These are phyloP conservation scores for Auriscalpium vulgare DNA, from an alignment of 768 basidiomycete species.

Conservation along the genomic window DNA sequence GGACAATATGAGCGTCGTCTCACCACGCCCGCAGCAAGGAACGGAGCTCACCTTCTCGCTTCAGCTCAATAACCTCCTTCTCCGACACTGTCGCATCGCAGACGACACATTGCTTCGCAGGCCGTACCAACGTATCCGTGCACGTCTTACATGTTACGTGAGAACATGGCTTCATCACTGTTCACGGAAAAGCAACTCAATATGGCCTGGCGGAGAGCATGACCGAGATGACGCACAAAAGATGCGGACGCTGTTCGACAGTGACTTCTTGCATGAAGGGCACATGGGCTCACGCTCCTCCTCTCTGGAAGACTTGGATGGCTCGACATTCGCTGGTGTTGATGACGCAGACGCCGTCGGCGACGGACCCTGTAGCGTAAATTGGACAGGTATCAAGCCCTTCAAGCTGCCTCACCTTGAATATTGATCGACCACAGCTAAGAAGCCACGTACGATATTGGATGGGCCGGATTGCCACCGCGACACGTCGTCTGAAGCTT, in stretches of 20 bases:
- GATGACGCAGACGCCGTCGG: constrained; percentile 24
- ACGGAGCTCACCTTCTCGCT: constrained; percentile 67
- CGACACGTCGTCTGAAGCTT: constrained; percentile 87
- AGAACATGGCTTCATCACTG: constrained; percentile 80
- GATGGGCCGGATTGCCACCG: constrained; percentile 71
- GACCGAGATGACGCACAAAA: constrained; percentile 42
- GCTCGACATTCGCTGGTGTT: constrained; percentile 26
- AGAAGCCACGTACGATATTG: constrained; percentile 53
- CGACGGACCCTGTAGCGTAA: constrained; percentile 45
- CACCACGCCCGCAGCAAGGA: not conserved
- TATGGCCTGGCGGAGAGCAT: too few relatives aligned
- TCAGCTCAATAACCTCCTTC: constrained; percentile 74
- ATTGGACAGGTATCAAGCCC: constrained; percentile 72
- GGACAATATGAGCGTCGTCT: not conserved
- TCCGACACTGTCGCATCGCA: constrained; percentile 66
- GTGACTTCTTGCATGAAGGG: constrained; percentile 77
- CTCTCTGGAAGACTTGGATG: constrained; percentile 35
- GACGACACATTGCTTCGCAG: constrained; percentile 75
- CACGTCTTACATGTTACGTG: constrained; percentile 93
- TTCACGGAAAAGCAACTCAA: not conserved
- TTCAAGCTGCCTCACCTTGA: constrained; percentile 38
- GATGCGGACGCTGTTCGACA: constrained; percentile 72
- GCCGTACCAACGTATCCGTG: constrained; percentile 76
- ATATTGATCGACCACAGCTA: constrained; percentile 30
- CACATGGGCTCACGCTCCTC: constrained; percentile 64